Evolutionary conservation across 345 rosid genomes (phyloP).

Genomic region (Populus alba): DNA sequence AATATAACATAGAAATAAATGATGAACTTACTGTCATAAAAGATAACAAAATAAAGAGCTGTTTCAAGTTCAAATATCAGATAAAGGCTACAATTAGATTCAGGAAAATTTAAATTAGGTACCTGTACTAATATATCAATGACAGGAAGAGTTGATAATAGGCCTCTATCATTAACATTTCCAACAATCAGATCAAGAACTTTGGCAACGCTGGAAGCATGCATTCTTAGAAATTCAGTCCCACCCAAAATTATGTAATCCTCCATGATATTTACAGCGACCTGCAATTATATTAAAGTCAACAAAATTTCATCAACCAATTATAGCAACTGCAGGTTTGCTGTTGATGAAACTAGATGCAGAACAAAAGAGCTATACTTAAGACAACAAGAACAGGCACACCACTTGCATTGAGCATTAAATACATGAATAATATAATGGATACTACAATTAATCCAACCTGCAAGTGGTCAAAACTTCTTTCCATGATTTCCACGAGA

Average conservation of each 20-base stretch:
- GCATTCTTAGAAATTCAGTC: conserved; percentile 70
- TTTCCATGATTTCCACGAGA: conserved; percentile 75
- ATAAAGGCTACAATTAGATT: background rate
- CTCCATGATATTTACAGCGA: conserved; percentile 76
- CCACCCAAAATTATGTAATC: conserved; percentile 77
- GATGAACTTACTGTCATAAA: background rate
- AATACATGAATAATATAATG: background rate
- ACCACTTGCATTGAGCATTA: background rate
- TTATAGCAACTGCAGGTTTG: too few species aligned
- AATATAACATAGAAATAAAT: too few species aligned
- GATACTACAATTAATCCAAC: conserved; percentile 32
- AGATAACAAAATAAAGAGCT: background rate
- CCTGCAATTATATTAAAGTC: conserved; percentile 46
- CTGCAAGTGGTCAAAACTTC: conserved; percentile 93
- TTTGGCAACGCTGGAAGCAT: conserved; percentile 78
- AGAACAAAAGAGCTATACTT: too few species aligned
- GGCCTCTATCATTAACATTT: conserved; percentile 85
- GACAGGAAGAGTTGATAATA: conserved; percentile 77
- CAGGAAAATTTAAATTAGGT: conserved; percentile 7
- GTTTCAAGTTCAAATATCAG: background rate
- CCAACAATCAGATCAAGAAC: conserved; percentile 90
- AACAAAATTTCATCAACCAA: background rate
- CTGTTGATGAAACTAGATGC: too few species aligned
- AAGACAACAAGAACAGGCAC: background rate
- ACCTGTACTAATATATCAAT: conserved; percentile 91